These are phyloP conservation scores for Endotrypanum monterogeii DNA, from an alignment of 208 protist genomes.

Conservation along the genomic window DNA sequence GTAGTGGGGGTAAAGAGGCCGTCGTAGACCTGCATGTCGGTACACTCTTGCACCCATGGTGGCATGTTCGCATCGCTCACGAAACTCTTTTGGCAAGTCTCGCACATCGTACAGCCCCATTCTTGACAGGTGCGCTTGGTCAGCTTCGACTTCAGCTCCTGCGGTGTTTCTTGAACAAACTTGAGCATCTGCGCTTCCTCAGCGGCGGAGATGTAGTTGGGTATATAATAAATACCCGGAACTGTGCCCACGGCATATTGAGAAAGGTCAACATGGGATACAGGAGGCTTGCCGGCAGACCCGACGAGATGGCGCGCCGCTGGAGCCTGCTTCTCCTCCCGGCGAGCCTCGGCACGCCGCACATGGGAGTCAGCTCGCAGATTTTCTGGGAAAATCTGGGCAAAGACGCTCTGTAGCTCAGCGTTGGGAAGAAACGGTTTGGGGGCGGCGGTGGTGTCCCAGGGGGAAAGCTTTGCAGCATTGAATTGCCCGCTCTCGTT, in stretches of 20 bases:
- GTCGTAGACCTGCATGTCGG: conserved; percentile 84
- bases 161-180: conserved; percentile 59
- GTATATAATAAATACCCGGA: conserved; percentile 87
- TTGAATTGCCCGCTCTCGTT: conserved; percentile 66
- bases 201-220: conserved; percentile 77
- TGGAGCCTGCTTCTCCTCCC: not conserved
- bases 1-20: conserved; percentile 87
- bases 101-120: conserved; percentile 92
- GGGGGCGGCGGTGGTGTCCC: conserved; percentile 31
- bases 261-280: conserved; percentile 60
- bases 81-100: conserved; percentile 85
- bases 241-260: conserved; percentile 69
- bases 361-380: conserved; percentile 66
- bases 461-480: conserved; percentile 80
- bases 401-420: conserved; percentile 63
- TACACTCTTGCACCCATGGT: conserved; percentile 76
- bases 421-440: conserved; percentile 43
- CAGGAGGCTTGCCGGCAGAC: not conserved
- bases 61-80: conserved; percentile 88
- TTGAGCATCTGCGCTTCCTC: conserved; percentile 79
- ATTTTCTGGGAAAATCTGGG: conserved; percentile 69
- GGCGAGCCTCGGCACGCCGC: conserved; percentile 25
- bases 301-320: conserved; percentile 8
- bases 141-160: conserved; percentile 79
- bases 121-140: conserved; percentile 88